Base-by-base conservation (phyloP, 805 yeast genomes). In the Hanseniaspora pseudoguilliermondii region DNA sequence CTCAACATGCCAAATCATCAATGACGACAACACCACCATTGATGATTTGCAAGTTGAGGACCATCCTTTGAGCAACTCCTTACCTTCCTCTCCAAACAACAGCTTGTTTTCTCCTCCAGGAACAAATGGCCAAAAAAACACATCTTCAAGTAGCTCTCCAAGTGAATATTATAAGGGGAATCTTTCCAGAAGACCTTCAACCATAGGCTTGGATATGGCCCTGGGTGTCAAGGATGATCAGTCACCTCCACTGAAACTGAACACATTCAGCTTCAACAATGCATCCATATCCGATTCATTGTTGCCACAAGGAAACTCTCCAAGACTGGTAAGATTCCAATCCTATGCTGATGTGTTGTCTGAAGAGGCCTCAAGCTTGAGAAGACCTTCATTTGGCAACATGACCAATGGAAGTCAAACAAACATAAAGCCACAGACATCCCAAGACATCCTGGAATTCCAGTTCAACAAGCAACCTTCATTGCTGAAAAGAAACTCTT, bases 271-370 rank as follows among this genome's bases (percentile, higher is more conserved):
- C 18, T 63, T 62, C 42, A 27, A 27, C 20, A 56, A 41, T 35
- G 59, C 13, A 42, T 18, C 53, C 5, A 9, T 38, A 23, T 39
- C 15, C 10, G 50, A 52, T 5, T 52, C 55, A 36, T 21, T 36
- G 15, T 20, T 44, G 16, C 21, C 46, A 11, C 49, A 52, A 15
- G 55, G 55, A 36, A 34, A 36, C 29, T 60, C 46, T 13, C 60
- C 64, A 34, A 63, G 63, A 42, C 60, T 64, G 4, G 60, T 76
- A 42, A 70, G 73, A 40, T 86, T 86, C 65, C 83, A 80, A 64
- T 82, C 89, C 2, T 86, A 84, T 66, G 95, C 91, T 3, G 95
- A 86, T 62, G 77, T 86, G 78, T 75, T 84, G 58, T 78, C 74
- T 60, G 81, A 79, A 61, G 91, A 84, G 66, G 84, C 82, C 62